Evolutionary conservation across 2,329 filamentous ascomycete genomes (phyloP).

Genomic region (Aspergillus jensenii): DNA sequence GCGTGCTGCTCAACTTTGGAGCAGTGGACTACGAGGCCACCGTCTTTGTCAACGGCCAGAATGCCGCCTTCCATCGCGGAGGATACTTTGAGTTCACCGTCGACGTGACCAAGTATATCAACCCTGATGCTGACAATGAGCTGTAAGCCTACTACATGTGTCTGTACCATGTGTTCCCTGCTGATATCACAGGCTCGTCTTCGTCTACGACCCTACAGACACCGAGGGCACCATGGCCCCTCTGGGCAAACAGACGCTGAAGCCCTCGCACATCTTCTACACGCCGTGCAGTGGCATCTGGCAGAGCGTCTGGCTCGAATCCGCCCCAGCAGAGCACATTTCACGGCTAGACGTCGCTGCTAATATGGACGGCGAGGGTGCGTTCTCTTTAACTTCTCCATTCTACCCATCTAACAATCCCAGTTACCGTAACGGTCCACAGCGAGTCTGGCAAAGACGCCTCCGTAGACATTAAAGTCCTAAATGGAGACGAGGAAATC

Average conservation of each 20-base stretch:
- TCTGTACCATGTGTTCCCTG: no score
- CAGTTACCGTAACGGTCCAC: constrained; percentile 59
- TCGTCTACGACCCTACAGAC: constrained; percentile 69
- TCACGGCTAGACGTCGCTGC: constrained; percentile 60
- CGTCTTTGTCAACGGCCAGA: constrained; percentile 58
- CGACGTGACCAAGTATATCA: constrained; percentile 54
- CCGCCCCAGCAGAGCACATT: constrained; percentile 59
- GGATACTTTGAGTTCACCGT: constrained; percentile 64
- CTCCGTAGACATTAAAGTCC: constrained; percentile 40
- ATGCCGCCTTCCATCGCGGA: constrained; percentile 56
- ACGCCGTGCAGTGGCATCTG: constrained; percentile 72
- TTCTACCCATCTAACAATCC: neutral
- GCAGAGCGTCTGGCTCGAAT: constrained; percentile 71
- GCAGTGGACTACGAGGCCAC: constrained; percentile 54
- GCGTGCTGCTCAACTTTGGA: constrained; percentile 50
- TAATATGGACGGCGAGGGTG: constrained; percentile 54
- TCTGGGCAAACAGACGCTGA: constrained; percentile 63
- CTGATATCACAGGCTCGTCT: constrained; percentile 53
- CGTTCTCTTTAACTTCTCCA: constrained; percentile 17
- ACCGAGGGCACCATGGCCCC: constrained; percentile 56
- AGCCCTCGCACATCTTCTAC: constrained; percentile 63
- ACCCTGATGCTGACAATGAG: constrained; percentile 50
- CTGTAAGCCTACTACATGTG: constrained; percentile 42
- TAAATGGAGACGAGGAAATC: constrained; percentile 42
- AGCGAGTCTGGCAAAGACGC: constrained; percentile 41